Evolutionary conservation across 176 grass and related monocot genomes (phyloP).

Genomic region (Miscanthus lutarioriparius): DNA sequence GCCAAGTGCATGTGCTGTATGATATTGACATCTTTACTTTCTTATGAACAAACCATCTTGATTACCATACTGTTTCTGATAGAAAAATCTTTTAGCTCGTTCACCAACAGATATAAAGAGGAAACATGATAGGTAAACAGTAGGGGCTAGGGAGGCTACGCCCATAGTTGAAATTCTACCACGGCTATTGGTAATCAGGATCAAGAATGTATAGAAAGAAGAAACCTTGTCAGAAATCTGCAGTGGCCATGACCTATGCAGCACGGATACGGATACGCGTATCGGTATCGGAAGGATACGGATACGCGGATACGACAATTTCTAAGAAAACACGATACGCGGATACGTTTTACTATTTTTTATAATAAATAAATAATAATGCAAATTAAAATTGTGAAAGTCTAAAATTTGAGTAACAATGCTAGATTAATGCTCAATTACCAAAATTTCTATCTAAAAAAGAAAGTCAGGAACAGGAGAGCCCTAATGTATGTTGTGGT

Average conservation of each 20-base stretch:
- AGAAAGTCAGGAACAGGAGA: too few relatives aligned
- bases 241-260: not conserved
- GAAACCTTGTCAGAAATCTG: not conserved
- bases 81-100: not conserved
- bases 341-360: too few relatives aligned
- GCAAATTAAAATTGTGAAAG: too few relatives aligned
- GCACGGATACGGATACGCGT: too few relatives aligned
- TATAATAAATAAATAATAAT: too few relatives aligned
- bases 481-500: too few relatives aligned
- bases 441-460: too few relatives aligned
- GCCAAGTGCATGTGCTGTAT: not conserved
- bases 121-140: not conserved
- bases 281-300: too few relatives aligned
- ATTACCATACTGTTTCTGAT: not conserved
- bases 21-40: not conserved
- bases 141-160: not conserved
- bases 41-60: not conserved
- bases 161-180: not conserved
- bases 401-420: too few relatives aligned
- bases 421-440: too few relatives aligned
- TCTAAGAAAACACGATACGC: too few relatives aligned
- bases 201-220: not conserved
- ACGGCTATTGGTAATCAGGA: not conserved
- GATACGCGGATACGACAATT: too few relatives aligned
- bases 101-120: not conserved